Conservation (phyloP, 1,284 basidiomycete species). For the Amylostereum areolatum region DNA sequence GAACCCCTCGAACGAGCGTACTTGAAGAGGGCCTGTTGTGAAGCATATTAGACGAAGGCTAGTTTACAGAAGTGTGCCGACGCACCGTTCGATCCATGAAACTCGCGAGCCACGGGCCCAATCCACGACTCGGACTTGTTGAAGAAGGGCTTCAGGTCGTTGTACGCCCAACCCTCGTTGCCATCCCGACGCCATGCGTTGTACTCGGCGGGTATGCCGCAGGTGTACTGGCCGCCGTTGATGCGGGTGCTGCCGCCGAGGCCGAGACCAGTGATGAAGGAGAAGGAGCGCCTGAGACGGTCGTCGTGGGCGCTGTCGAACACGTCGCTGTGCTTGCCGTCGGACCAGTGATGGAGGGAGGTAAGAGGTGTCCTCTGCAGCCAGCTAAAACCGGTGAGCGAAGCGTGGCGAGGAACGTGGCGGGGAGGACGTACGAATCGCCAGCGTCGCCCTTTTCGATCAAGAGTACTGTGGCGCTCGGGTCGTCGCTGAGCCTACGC, state of each 20-base stretch:
- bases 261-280: constrained; percentile 1
- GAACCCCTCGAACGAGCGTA: background rate
- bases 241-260: constrained; percentile 5
- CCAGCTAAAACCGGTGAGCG: constrained; percentile 1
- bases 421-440: constrained; percentile 4
- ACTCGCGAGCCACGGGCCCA: background rate
- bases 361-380: constrained; percentile 3
- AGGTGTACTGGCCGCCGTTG: constrained; percentile 6
- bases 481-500: constrained; percentile 9
- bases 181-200: constrained; percentile 5
- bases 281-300: constrained; percentile 3
- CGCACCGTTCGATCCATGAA: constrained; percentile 4
- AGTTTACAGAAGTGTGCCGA: background rate
- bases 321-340: constrained; percentile 8
- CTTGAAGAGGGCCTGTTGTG: constrained; percentile 2
- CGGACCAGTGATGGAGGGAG: constrained; percentile 8
- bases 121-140: constrained; percentile 5
- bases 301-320: constrained; percentile 3
- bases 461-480: constrained; percentile 2
- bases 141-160: constrained; percentile 5
- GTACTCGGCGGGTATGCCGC: constrained; percentile 3
- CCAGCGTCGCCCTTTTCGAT: constrained; percentile 8
- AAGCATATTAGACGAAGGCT: background rate
- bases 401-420: background rate
- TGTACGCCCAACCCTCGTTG: constrained; percentile 1